These are phyloP conservation scores for Pseudocercospora crystallina DNA, from an alignment of 2,329 filamentous ascomycete species.

Conservation along the genomic window DNA sequence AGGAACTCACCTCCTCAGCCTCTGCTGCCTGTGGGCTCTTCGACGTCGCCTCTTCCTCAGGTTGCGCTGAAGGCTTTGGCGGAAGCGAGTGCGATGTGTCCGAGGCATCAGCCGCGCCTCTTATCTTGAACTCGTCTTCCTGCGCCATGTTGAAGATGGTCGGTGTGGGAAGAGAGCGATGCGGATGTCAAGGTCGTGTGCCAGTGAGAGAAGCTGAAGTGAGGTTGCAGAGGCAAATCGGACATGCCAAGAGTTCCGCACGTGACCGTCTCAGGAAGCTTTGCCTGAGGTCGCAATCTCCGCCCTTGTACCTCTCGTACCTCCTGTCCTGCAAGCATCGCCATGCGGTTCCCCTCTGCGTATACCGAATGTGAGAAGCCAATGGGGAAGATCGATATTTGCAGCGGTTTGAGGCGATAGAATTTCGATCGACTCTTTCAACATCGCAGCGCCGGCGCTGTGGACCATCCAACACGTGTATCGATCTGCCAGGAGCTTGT, in stretches of 20 bases:
- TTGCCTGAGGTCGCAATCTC: no score
- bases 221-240: conserved; percentile 3
- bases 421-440: neutral
- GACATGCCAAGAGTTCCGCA: neutral
- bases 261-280: no score
- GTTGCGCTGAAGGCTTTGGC: conserved; percentile 13
- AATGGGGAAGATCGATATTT: no score
- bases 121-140: conserved; percentile 24
- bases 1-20: conserved; percentile 24
- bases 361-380: no score
- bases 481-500: neutral
- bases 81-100: conserved; percentile 6
- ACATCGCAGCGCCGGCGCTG: neutral
- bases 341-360: no score
- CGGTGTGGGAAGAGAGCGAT: neutral
- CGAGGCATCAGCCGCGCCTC: conserved; percentile 21
- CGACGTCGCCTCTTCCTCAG: conserved; percentile 7
- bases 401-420: no score
- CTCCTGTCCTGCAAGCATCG: no score
- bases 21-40: conserved; percentile 14
- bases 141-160: conserved; percentile 20
- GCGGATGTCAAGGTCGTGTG: neutral
- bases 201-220: neutral
- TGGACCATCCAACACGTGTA: no score
- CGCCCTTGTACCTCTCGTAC: no score